Evolutionary conservation across 495 filamentous ascomycete species (phyloP).

Genomic region (Trichoderma orchidacearum): DNA sequence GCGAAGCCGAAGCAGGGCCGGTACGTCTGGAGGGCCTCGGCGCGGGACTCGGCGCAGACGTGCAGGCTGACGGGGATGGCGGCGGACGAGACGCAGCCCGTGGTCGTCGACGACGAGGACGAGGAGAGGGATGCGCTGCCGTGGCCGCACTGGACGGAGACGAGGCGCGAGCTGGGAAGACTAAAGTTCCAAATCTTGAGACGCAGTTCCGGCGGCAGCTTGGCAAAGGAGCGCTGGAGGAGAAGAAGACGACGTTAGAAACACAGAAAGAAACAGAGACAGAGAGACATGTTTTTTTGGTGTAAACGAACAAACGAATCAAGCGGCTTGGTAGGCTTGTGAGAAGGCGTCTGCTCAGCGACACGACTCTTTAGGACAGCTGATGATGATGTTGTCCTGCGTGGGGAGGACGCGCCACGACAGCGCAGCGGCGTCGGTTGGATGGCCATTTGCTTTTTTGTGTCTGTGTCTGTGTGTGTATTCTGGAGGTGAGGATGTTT

Average conservation of each 20-base stretch:
- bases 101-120: background rate
- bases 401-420: background rate
- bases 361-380: background rate
- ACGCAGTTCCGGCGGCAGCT: slow-evolving; percentile 14
- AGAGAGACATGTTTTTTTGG: too few species aligned
- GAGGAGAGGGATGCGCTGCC: background rate
- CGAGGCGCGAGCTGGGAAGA: slow-evolving; percentile 11
- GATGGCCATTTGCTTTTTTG: background rate
- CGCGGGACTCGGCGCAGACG: slow-evolving; percentile 13
- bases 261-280: too few species aligned
- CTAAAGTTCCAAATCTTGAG: slow-evolving; percentile 13
- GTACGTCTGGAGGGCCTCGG: slow-evolving; percentile 10
- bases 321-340: background rate
- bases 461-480: too few species aligned
- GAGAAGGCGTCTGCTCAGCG: background rate
- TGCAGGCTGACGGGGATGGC: slow-evolving; percentile 12
- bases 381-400: background rate
- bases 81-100: slow-evolving; percentile 6
- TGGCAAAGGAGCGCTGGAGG: slow-evolving; percentile 9
- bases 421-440: background rate
- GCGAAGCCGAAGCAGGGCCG: slow-evolving; percentile 7
- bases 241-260: background rate
- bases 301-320: background rate
- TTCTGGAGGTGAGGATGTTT: too few species aligned
- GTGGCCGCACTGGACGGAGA: slow-evolving; percentile 8